Evolutionary conservation across 495 filamentous ascomycete genomes (phyloP).

Genomic region (Aspergillus funiculosus): DNA sequence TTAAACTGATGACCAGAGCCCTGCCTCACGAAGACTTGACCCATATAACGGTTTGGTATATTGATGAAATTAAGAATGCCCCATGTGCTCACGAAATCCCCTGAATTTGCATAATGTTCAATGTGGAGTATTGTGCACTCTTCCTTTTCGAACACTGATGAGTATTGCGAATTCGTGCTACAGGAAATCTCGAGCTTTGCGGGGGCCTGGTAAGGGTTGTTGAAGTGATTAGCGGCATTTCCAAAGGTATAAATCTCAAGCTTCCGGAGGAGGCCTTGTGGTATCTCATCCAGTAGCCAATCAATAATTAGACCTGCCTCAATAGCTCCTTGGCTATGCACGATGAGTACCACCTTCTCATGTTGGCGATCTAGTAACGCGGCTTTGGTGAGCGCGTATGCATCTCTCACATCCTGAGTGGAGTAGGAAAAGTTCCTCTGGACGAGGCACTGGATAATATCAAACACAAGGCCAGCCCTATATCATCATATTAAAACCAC

Average conservation of each 20-base stretch:
- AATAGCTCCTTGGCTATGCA: slow-evolving; percentile 80
- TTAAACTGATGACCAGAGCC: slow-evolving; percentile 68
- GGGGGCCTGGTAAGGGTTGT: slow-evolving; percentile 55
- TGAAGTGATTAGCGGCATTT: slow-evolving; percentile 81
- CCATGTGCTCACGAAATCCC: slow-evolving; percentile 70
- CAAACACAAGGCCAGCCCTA: slow-evolving; percentile 59
- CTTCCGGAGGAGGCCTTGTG: slow-evolving; percentile 57
- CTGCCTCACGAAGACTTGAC: slow-evolving; percentile 63
- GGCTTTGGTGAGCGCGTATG: slow-evolving; percentile 28
- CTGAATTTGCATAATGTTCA: slow-evolving; percentile 77
- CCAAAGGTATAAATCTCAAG: slow-evolving; percentile 87
- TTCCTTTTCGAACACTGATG: neutral
- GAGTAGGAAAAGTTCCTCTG: slow-evolving; percentile 71
- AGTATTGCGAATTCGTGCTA: neutral
- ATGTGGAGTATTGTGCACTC: slow-evolving; percentile 56
- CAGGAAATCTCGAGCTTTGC: neutral
- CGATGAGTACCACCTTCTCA: slow-evolving; percentile 68
- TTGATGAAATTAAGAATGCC: slow-evolving; percentile 62
- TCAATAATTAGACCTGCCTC: slow-evolving; percentile 70
- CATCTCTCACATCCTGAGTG: slow-evolving; percentile 58
- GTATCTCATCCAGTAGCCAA: slow-evolving; percentile 71
- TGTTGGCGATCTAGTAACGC: slow-evolving; percentile 40
- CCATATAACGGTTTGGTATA: slow-evolving; percentile 58
- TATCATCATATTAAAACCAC: neutral
- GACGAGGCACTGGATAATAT: slow-evolving; percentile 69